These are phyloP conservation scores for Spiraea crenata DNA, from an alignment of 331 rosid species.

Conservation along the genomic window DNA sequence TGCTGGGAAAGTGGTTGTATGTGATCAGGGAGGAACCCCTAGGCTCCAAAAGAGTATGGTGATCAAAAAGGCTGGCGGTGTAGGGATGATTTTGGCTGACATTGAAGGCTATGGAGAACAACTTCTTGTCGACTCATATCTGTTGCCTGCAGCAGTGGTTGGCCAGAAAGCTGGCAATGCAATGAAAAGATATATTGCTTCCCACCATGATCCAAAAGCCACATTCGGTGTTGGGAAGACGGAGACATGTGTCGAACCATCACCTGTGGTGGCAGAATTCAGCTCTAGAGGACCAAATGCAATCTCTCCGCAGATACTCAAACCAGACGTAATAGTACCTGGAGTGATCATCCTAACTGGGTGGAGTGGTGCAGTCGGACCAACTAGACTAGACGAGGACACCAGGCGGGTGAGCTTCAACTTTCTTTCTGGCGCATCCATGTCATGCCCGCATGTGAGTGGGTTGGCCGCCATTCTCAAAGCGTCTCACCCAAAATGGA, in stretches of 20 bases:
- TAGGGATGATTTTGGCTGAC: constrained; percentile 66
- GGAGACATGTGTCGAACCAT: constrained; percentile 53
- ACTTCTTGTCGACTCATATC: constrained; percentile 45
- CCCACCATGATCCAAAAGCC: constrained; percentile 40
- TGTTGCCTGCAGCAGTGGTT: constrained; percentile 50
- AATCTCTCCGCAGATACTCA: constrained; percentile 48
- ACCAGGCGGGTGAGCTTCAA: constrained; percentile 53
- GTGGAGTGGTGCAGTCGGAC: constrained; percentile 59
- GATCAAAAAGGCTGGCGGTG: constrained; percentile 60
- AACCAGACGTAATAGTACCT: constrained; percentile 79
- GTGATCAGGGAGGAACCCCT: constrained; percentile 45
- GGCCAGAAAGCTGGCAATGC: constrained; percentile 47
- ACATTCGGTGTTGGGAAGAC: constrained; percentile 41
- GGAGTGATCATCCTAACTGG: constrained; percentile 75
- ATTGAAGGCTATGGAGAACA: constrained; percentile 52
- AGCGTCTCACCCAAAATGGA: constrained; percentile 72
- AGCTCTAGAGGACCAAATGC: constrained; percentile 78
- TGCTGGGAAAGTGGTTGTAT: constrained; percentile 65
- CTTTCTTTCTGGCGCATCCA: constrained; percentile 70
- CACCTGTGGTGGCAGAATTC: constrained; percentile 69
- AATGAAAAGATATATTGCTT: constrained; percentile 41
- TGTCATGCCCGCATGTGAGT: constrained; percentile 83
- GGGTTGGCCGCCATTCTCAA: constrained; percentile 71
- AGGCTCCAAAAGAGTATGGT: constrained; percentile 40
- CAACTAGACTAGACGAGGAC: constrained; percentile 41